These are phyloP conservation scores for Xylariaceae sp. DNA, from an alignment of 2,329 filamentous ascomycete species.

Conservation along the genomic window DNA sequence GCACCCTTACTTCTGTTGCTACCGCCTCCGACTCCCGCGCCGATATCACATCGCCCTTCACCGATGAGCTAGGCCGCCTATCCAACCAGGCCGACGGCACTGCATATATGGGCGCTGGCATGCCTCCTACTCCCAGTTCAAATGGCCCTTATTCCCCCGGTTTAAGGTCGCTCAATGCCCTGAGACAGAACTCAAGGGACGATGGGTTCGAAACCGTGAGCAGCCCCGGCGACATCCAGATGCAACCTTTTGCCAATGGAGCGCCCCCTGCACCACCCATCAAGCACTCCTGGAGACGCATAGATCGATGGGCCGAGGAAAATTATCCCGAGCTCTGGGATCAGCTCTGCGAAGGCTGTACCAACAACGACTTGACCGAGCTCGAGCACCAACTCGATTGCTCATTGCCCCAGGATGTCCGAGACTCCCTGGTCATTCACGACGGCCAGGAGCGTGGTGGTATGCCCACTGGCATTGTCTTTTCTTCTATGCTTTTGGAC, in stretches of 20 bases:
- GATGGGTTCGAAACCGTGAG: conserved; percentile 67
- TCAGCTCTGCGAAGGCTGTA: conserved; percentile 88
- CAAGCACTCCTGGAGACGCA: conserved; percentile 85
- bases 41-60: conserved; percentile 76
- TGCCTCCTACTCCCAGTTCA: conserved; percentile 48
- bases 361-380: conserved; percentile 92
- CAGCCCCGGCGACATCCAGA: conserved; percentile 77
- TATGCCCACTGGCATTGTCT: conserved; percentile 85
- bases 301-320: conserved; percentile 89
- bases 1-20: conserved; percentile 79
- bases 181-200: conserved; percentile 54
- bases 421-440: conserved; percentile 85
- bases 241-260: conserved; percentile 94
- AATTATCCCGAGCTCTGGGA: conserved; percentile 94
- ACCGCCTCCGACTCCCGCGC: conserved; percentile 85
- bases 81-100: conserved; percentile 50
- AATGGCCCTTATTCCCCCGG: conserved; percentile 83
- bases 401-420: conserved; percentile 86
- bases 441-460: conserved; percentile 97
- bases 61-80: conserved; percentile 62
- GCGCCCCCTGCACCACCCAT: conserved; percentile 86
- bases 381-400: conserved; percentile 94
- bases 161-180: conserved; percentile 72
- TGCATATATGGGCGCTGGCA: conserved; percentile 56
- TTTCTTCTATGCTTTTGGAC: conserved; percentile 91